Evolutionary conservation across 306 rosid genomes (phyloP).

Genomic region (Prinsepia uniflora): DNA sequence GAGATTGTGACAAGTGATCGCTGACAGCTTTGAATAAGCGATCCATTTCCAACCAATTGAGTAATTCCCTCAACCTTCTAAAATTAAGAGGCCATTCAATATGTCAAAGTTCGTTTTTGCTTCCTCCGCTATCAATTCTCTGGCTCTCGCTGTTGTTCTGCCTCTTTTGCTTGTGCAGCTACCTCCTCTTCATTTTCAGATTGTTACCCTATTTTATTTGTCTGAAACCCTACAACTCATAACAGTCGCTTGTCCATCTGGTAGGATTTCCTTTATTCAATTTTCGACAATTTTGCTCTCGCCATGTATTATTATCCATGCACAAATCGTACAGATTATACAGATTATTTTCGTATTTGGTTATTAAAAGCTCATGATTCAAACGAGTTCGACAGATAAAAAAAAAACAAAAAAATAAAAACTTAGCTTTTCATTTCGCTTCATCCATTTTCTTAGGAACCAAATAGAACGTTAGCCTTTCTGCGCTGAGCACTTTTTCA

Average conservation of each 20-base stretch:
- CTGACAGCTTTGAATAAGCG: no score
- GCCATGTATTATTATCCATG: not conserved
- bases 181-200: not conserved
- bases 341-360: not conserved
- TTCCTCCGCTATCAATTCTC: not conserved
- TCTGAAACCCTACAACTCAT: not conserved
- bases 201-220: not conserved
- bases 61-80: not conserved
- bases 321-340: not conserved
- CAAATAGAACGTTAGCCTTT: not conserved
- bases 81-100: not conserved
- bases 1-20: not conserved
- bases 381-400: not conserved
- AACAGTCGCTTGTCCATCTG: not conserved
- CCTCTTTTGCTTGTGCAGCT: not conserved
- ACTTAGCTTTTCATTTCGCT: not conserved
- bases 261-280: not conserved
- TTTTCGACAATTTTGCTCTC: not conserved
- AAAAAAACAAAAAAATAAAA: not conserved
- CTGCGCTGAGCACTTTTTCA: not conserved
- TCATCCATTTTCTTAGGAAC: not conserved
- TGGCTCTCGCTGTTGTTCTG: not conserved
- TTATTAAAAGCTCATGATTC: not conserved
- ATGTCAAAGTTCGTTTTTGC: not conserved
- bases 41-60: no score